Conservation (phyloP, 2,329 filamentous ascomycete genomes). For the Teratosphaeria destructans region DNA sequence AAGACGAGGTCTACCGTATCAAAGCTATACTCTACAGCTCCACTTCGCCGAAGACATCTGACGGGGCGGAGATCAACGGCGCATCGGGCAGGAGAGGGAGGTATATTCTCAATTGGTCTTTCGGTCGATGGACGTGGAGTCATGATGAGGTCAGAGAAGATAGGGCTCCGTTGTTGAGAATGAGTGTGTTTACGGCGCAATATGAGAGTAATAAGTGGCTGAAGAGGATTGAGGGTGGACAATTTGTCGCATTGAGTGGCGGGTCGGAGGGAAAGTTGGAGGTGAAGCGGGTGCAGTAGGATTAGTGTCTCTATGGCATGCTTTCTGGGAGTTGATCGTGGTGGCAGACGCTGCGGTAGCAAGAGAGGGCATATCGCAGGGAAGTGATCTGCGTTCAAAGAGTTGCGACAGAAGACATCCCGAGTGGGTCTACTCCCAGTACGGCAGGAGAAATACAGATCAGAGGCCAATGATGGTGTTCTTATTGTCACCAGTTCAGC, state of each 20-base stretch:
- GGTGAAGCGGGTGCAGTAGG: conserved; percentile 33
- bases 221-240: conserved; percentile 51
- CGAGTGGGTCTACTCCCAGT: no score
- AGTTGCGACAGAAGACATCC: no score
- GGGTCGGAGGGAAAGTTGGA: conserved; percentile 36
- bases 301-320: background rate
- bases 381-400: no score
- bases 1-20: conserved; percentile 92
- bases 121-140: conserved; percentile 89
- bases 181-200: conserved; percentile 65
- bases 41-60: conserved; percentile 29
- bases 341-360: background rate
- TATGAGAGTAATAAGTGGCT: conserved; percentile 69
- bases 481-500: no score
- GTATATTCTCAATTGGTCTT: conserved; percentile 97
- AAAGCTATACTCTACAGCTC: conserved; percentile 55
- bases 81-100: conserved; percentile 35
- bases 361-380: background rate
- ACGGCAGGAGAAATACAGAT: no score
- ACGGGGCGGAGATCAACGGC: conserved; percentile 23
- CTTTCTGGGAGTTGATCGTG: background rate
- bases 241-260: conserved; percentile 16
- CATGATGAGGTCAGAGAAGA: conserved; percentile 32
- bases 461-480: no score
- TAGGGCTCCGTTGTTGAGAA: conserved; percentile 43